phyloP scores from a whole-genome alignment of 495 filamentous ascomycete genomes.

The Chlorociboria aeruginascens region DNA sequence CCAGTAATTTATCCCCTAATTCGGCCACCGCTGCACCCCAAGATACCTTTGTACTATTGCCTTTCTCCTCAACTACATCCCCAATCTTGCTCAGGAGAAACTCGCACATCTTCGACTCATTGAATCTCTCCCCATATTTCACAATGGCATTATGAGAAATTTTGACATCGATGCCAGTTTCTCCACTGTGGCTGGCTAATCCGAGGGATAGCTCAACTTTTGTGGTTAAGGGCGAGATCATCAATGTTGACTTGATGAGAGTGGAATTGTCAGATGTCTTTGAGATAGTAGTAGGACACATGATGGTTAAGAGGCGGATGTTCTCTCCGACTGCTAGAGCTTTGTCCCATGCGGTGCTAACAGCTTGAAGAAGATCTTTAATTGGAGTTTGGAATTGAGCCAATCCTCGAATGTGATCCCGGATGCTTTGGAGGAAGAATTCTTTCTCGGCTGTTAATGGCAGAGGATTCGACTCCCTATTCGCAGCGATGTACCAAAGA shows the following conservation, averaged over 20 bases:
- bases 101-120: slow-evolving; percentile 48
- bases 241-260: slow-evolving; percentile 35
- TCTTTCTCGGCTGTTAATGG: slow-evolving; percentile 42
- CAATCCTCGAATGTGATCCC: slow-evolving; percentile 42
- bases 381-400: slow-evolving; percentile 36
- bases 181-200: slow-evolving; percentile 24
- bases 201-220: slow-evolving; percentile 44
- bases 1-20: slow-evolving; percentile 41
- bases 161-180: slow-evolving; percentile 25
- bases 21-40: slow-evolving; percentile 48
- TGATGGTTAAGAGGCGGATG: slow-evolving; percentile 39
- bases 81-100: slow-evolving; percentile 41
- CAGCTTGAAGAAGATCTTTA: slow-evolving; percentile 38
- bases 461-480: slow-evolving; percentile 34
- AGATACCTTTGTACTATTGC: slow-evolving; percentile 20
- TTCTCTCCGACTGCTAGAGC: slow-evolving; percentile 39
- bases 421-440: slow-evolving; percentile 59
- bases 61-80: slow-evolving; percentile 21
- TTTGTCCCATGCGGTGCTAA: slow-evolving; percentile 48
- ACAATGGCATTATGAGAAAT: slow-evolving; percentile 34
- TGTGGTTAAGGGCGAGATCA: slow-evolving; percentile 45
- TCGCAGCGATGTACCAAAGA: slow-evolving; percentile 41
- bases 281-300: slow-evolving; percentile 37
- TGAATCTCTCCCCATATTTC: slow-evolving; percentile 57
- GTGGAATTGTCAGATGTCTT: slow-evolving; percentile 47